phyloP scores from a whole-genome alignment of 2,329 filamentous ascomycete genomes.

The Diaporthe citriasiana region DNA sequence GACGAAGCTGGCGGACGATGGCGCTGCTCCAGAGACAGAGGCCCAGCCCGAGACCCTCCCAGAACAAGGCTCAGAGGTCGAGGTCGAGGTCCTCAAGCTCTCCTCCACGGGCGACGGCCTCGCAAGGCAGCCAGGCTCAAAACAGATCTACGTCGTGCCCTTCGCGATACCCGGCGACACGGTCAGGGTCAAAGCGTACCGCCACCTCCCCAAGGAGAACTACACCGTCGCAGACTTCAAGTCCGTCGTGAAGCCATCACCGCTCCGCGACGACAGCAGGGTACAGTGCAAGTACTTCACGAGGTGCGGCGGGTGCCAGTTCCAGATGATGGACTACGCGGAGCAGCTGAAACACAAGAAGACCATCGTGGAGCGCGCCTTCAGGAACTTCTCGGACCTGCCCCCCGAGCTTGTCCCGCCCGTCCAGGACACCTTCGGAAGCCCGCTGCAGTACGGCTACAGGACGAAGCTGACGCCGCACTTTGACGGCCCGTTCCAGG shows the following conservation, averaged over 20 bases:
- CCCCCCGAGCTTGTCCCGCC: constrained; percentile 80
- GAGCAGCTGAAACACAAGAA: constrained; percentile 90
- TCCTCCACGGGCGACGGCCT: constrained; percentile 95
- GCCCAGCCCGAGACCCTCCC: constrained; percentile 61
- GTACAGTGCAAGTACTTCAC: constrained; percentile 90
- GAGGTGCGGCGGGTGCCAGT: constrained; percentile 91
- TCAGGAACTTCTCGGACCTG: constrained; percentile 89
- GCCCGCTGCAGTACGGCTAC: constrained; percentile 92
- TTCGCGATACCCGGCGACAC: constrained; percentile 90
- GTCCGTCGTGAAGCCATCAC: constrained; percentile 79
- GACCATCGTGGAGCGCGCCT: constrained; percentile 90
- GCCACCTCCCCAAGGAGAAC: constrained; percentile 73
- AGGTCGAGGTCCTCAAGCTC: constrained; percentile 84
- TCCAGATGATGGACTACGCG: constrained; percentile 94
- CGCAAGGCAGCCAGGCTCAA: constrained; percentile 75
- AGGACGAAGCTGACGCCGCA: constrained; percentile 97
- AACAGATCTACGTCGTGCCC: constrained; percentile 85
- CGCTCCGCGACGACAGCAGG: constrained; percentile 81
- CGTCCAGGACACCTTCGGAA: constrained; percentile 88
- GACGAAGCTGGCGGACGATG: constrained; percentile 52
- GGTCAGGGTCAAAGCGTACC: constrained; percentile 83
- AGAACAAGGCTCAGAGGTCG: constrained; percentile 79
- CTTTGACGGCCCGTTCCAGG: constrained; percentile 81
- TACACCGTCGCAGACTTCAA: constrained; percentile 88
- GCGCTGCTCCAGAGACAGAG: constrained; percentile 49